Conservation (phyloP, 306 rosid species). For the Chamaecrista fasciculata region DNA sequence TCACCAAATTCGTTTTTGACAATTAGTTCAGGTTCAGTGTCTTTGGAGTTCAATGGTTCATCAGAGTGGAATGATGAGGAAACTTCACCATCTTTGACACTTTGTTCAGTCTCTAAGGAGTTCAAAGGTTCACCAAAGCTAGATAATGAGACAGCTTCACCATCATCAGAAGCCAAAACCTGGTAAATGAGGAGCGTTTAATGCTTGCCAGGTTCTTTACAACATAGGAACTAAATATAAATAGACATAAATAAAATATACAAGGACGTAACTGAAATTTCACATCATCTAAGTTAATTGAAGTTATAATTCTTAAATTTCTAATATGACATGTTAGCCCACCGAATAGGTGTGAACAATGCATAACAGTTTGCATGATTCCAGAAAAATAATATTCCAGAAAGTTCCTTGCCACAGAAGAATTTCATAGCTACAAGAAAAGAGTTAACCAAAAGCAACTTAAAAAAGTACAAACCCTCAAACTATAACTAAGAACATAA, state of each 20-base stretch:
- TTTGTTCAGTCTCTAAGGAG: constrained; percentile 48
- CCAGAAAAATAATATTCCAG: neutral
- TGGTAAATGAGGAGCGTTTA: neutral
- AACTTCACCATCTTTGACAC: constrained; percentile 46
- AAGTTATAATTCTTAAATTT: too few relatives aligned
- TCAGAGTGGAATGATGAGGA: constrained; percentile 60
- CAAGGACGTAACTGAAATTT: neutral
- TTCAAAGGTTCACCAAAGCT: constrained; percentile 56
- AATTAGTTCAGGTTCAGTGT: constrained; percentile 54
- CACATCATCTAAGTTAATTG: too few relatives aligned
- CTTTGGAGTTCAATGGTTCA: constrained; percentile 54
- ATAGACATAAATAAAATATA: neutral
- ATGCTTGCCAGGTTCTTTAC: neutral
- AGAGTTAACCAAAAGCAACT: neutral
- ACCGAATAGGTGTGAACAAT: neutral
- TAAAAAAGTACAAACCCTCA: neutral
- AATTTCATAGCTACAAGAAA: neutral
- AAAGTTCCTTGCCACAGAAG: neutral
- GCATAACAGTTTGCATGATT: neutral
- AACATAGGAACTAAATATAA: neutral
- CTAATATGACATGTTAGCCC: neutral
- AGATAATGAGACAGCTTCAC: constrained; percentile 57
- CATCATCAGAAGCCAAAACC: constrained; percentile 63
- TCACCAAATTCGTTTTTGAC: constrained; percentile 57
- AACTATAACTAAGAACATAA: too few relatives aligned